Conservation (phyloP, 345 rosid genomes). For the Populus davidiana region DNA sequence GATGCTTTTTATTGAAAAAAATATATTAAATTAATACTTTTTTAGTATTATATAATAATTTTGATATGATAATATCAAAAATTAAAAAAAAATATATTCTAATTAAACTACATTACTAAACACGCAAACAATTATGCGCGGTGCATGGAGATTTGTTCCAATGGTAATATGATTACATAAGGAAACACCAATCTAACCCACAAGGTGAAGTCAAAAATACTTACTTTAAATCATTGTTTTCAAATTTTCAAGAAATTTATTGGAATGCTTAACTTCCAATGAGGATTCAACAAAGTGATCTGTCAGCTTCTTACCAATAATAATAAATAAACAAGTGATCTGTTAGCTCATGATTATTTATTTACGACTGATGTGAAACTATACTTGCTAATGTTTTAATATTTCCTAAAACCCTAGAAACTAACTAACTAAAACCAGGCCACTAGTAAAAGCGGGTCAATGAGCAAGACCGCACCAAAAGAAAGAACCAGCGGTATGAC, state of each 20-base stretch:
- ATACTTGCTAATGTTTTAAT: neutral
- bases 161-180: neutral
- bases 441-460: slow-evolving; percentile 44
- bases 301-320: neutral
- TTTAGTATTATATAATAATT: too few species aligned
- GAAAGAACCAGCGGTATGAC: neutral
- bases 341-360: neutral
- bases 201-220: slow-evolving; percentile 15
- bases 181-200: slow-evolving; percentile 7
- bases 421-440: slow-evolving; percentile 5
- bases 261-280: slow-evolving; percentile 21
- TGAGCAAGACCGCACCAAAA: slow-evolving; percentile 27
- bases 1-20: too few species aligned
- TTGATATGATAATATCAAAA: too few species aligned
- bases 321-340: neutral
- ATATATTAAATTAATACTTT: too few species aligned
- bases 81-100: too few species aligned
- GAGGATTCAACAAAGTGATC: slow-evolving; percentile 1
- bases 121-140: too few species aligned
- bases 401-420: slow-evolving; percentile 2
- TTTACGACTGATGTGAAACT: slow-evolving; percentile 4
- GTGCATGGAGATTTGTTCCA: too few species aligned
- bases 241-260: slow-evolving; percentile 2
- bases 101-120: too few species aligned
- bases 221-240: slow-evolving; percentile 18